Evolutionary conservation across 176 grass and related monocot genomes (phyloP), one percentile per base, ranked within the genome.

Genomic region (Typha latifolia): DNA sequence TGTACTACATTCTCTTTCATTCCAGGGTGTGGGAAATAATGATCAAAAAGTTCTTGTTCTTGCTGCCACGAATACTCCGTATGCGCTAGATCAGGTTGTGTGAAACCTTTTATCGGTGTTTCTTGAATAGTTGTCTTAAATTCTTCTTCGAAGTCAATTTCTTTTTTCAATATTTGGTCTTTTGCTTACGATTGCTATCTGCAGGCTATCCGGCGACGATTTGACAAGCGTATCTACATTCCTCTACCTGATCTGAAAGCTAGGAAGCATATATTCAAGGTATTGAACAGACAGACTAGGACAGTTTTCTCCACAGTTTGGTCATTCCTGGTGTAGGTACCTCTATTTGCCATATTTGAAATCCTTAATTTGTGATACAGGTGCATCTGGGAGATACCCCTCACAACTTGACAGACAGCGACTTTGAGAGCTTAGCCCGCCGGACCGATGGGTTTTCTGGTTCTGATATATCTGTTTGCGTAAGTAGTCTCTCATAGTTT

Each of bases 261-360:
- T 67, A 92, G 93, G 75, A 88, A 97, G 47, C 93, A 97, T 66
- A 97, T 97, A 83, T 97, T 97, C 72, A 97, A 97, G 93, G 93
- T 95, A 75, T 31, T 83, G 66, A 15, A 48, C 51, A 73, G 63
- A 64, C 15, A 53, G 64, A 32, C 13, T 13, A 5, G 22, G 11
- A 14, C 12, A n/a, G n/a, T 59, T 14, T 51, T 27, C 6, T 43
- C 37, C 37, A 9, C n/a, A 15, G 3, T 65, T 29, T 32, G 62
- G 12, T 1, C 9, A 21, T 16, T 59, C 18, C 53, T 59, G 53
- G 18, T 12, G 0, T 43, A 43, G 37, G 37, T 43, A 9, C 37
- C 9, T 8, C 5, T 43, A 43, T 43, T 43, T 43, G 10, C 37
- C 8, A 43, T 43, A 43, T 43, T 1, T 9, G 9, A 43, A 43